phyloP scores from a whole-genome alignment of 2,329 filamentous ascomycete genomes.

The Cryphonectria carpinicola region DNA sequence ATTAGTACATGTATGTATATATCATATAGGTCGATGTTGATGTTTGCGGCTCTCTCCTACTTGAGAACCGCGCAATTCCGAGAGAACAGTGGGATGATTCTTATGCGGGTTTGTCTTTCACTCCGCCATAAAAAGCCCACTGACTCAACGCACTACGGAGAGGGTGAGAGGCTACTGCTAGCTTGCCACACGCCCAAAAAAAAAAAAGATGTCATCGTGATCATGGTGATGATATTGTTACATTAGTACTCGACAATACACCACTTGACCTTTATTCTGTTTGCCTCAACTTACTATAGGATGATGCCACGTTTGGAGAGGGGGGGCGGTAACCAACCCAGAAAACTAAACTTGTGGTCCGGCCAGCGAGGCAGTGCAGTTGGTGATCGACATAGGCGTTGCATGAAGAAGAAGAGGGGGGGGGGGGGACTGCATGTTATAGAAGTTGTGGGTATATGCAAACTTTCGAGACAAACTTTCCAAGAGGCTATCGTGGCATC shows the following conservation, averaged over 20 bases:
- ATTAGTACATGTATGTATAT: not conserved
- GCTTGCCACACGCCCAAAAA: not conserved
- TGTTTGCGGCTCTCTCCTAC: not conserved
- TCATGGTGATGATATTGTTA: not conserved
- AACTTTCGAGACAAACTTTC: no score
- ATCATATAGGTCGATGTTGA: not conserved
- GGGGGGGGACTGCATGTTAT: not conserved
- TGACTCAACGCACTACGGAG: not conserved
- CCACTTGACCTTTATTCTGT: not conserved
- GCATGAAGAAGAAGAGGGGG: not conserved
- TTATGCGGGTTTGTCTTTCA: not conserved
- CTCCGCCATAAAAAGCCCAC: not conserved
- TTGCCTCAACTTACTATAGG: not conserved
- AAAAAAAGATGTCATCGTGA: not conserved
- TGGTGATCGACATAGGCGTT: not conserved
- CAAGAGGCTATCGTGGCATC: not conserved
- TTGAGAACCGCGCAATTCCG: not conserved
- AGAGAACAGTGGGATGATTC: not conserved
- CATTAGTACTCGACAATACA: not conserved
- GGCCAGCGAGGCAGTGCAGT: not conserved
- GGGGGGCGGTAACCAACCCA: no score
- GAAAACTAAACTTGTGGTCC: not conserved
- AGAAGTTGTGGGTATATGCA: not conserved
- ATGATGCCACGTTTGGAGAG: not conserved
- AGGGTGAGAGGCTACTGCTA: not conserved